Evolutionary conservation across 306 rosid genomes (phyloP), one percentile per base, ranked within the genome.

Genomic region (Cucurbita ficifolia): DNA sequence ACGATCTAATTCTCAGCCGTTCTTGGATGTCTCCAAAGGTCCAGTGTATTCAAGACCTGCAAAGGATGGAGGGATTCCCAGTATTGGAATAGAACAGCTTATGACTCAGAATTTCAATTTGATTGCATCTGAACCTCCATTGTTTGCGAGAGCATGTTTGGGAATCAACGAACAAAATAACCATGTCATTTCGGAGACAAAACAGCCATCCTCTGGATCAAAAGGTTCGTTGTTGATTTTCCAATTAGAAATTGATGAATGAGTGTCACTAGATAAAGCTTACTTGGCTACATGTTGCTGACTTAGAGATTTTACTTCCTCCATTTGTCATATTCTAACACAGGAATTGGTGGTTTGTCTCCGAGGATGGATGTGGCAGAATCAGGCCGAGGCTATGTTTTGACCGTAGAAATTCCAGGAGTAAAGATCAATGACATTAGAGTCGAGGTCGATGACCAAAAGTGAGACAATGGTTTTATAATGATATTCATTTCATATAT

Each of bases 331-430:
- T 8, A 48, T 51, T 65, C 73, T 49, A 88, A 67, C 19, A 21
- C 72, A 67, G 96, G 88, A 59, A 74, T 52, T 43, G 88, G 80
- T 38, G 89, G 78, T 73, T 86, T 92, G 92, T 86, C 87, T 9
- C 97, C 97, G 17, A 89, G 91, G 79, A 87, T 87, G 87, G 92
- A 91, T 81, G 81, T 91, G 67, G 92, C 87, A 58, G 96, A 91
- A 80, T 83, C 88, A 29, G 84, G 83, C 57, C 65, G 85, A 76
- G 79, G 82, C 64, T 91, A 77, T 80, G 87, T 86, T 35, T 63
- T 91, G 59, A 86, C 83, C 21, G 88, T 91, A 33, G 96, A 91
- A 85, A 86, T 89, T 79, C 96, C 97, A 0, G 97, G 97, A 8
- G 89, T 89, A 46, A 84, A 73, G 67, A 73, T 80, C 82, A 80